Percentiles rank a stretch among this genome's conserved stretches.
Evolutionary conservation across 192 early-diverging fungal genomes (phyloP).

Genomic region (Cladochytrium replicatum): DNA sequence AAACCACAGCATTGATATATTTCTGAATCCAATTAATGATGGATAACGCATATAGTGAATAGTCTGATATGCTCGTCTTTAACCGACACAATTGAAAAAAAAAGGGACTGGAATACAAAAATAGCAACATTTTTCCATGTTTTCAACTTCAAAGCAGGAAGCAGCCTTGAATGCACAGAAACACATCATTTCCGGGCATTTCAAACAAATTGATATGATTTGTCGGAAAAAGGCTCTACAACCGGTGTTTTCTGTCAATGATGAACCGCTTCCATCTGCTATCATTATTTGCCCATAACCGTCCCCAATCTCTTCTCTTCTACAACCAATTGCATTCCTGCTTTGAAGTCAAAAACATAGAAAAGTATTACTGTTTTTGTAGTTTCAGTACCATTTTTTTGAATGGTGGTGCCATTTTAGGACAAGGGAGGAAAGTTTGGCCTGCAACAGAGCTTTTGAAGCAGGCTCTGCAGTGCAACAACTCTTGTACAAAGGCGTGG

Average conservation of each 20-base stretch:
- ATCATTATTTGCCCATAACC: too few species aligned
- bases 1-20: conserved; percentile 43
- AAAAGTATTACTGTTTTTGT: too few species aligned
- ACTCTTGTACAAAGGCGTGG: conserved; percentile 38
- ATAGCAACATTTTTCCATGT: too few species aligned
- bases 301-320: too few species aligned
- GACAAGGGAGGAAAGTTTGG: conserved; percentile 42
- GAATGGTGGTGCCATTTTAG: neutral
- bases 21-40: conserved; percentile 49
- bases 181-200: conserved; percentile 39
- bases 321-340: too few species aligned
- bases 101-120: too few species aligned
- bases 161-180: conserved; percentile 42
- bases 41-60: neutral
- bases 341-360: conserved; percentile 41
- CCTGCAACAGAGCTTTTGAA: conserved; percentile 43
- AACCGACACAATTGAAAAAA: too few species aligned
- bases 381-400: conserved; percentile 1
- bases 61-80: too few species aligned
- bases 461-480: conserved; percentile 25
- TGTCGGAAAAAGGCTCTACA: too few species aligned
- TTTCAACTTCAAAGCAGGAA: conserved; percentile 39
- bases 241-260: conserved; percentile 28
- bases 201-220: conserved; percentile 43
- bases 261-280: conserved; percentile 42